Evolutionary conservation across 768 basidiomycete species (phyloP), one percentile per base, ranked within the genome.

Genomic region (Daedalea quercina): DNA sequence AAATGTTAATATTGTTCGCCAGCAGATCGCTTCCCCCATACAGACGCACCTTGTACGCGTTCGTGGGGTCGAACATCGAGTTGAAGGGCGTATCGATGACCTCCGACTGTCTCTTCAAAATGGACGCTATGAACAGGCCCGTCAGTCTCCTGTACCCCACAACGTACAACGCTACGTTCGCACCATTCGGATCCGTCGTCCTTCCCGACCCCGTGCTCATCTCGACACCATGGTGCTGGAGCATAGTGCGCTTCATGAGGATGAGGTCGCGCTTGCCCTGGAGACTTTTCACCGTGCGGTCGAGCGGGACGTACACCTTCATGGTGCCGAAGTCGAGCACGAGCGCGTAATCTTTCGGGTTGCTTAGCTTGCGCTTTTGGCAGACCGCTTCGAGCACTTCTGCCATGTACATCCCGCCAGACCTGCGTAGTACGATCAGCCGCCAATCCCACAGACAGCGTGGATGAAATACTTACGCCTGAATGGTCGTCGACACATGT

Each of bases 321-420:
- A 73, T 76, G 52, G 83, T 80, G 1, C 76, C 74, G 12, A 73
- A 67, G 1, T 77, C 76, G 3, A 78, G 69, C 37, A 94, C 71
- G 20, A 98, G 77, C 1, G 90, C 90, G 70, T 93, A 97, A 53
- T 92, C 86, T 53, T 86, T 81, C 26, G 87, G 78, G 60, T 85
- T 78, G 23, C 72, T 69, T 25, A 90, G 68, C 61, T 81, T 82
- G 46, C 85, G 78, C 63, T 80, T 81, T 34, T 79, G 75, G 64
- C 89, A 92, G 1, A 91, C 85, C 20, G 84, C 74, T 56, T 96
- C 95, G 22, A 96, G 78, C 1, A 91, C 90, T 67, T 98, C 95
- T 60, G 94, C 93, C 81, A 97, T 87, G 67, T 98, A 98, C 86
- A 93, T 96, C 9, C 90, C 92, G 13, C 90, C 84, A 9, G 92